These are phyloP conservation scores for Fusarium sp. DNA, from an alignment of 2,329 filamentous ascomycete species.

Conservation along the genomic window DNA sequence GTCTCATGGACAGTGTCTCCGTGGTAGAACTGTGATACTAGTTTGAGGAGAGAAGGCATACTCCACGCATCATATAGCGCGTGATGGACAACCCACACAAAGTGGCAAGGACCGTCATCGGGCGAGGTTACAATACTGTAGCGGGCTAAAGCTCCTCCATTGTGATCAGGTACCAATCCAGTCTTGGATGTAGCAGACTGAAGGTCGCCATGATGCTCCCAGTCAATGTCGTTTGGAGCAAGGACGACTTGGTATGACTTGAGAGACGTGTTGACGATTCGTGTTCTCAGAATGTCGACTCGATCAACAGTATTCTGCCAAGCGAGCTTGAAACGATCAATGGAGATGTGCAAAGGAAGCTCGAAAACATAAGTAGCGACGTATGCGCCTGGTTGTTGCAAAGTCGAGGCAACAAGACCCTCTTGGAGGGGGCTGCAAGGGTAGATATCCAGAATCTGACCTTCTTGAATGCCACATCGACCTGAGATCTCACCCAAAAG, in stretches of 20 bases:
- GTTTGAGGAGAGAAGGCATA: conserved; percentile 24
- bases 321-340: conserved; percentile 25
- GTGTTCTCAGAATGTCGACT: conserved; percentile 37
- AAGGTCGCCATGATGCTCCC: conserved; percentile 8
- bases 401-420: conserved; percentile 25
- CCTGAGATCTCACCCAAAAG: conserved; percentile 21
- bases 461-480: conserved; percentile 7
- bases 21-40: conserved; percentile 15
- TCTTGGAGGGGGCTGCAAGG: conserved; percentile 33
- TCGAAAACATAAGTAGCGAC: conserved; percentile 31
- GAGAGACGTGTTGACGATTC: conserved; percentile 32
- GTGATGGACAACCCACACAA: conserved; percentile 34
- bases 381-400: conserved; percentile 34
- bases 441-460: conserved; percentile 25
- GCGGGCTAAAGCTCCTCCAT: conserved; percentile 19
- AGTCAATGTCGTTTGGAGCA: conserved; percentile 8
- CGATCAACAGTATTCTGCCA: conserved; percentile 32
- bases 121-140: conserved; percentile 8
- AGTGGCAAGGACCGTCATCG: neutral
- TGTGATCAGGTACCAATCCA: conserved; percentile 2
- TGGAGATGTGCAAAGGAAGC: conserved; percentile 7
- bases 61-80: conserved; percentile 39
- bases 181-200: neutral
- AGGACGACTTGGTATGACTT: conserved; percentile 35
- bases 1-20: neutral